A percentile compares a stretch with the other conserved stretches of the same genome.
These are phyloP conservation scores for Oropetium thomaeum DNA, from an alignment of 176 grass and related monocot species.

Conservation along the genomic window DNA sequence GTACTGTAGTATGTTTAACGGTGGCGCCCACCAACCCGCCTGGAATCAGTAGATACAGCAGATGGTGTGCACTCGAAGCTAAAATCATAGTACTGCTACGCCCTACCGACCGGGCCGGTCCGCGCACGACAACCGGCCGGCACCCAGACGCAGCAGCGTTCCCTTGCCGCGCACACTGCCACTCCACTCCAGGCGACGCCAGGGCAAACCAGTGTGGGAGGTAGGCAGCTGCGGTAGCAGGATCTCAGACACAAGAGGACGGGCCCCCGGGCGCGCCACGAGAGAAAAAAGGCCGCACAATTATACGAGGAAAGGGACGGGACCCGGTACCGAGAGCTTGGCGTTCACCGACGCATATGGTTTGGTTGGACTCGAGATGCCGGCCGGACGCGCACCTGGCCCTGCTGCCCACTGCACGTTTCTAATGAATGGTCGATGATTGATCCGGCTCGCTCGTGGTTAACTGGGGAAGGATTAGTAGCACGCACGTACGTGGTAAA, in stretches of 20 bases:
- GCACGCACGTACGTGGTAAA: background rate
- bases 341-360: background rate
- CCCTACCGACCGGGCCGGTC: background rate
- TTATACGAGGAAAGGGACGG: background rate
- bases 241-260: too few species aligned
- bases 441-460: background rate
- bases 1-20: too few species aligned
- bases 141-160: too few species aligned
- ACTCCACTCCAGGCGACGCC: background rate
- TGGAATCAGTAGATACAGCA: background rate
- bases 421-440: background rate
- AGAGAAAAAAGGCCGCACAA: background rate
- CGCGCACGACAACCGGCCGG: slow-evolving; percentile 8
- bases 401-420: background rate
- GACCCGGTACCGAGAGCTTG: background rate
- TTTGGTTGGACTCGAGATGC: background rate
- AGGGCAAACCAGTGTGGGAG: background rate
- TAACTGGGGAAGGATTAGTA: background rate
- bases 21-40: slow-evolving; percentile 1
- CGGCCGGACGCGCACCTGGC: background rate
- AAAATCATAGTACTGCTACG: slow-evolving; percentile 48
- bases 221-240: background rate
- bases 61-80: slow-evolving; percentile 42
- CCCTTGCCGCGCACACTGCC: background rate
- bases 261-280: background rate